Base-by-base conservation (phyloP, 116 monocot genomes). In the Thalassia testudinum region DNA sequence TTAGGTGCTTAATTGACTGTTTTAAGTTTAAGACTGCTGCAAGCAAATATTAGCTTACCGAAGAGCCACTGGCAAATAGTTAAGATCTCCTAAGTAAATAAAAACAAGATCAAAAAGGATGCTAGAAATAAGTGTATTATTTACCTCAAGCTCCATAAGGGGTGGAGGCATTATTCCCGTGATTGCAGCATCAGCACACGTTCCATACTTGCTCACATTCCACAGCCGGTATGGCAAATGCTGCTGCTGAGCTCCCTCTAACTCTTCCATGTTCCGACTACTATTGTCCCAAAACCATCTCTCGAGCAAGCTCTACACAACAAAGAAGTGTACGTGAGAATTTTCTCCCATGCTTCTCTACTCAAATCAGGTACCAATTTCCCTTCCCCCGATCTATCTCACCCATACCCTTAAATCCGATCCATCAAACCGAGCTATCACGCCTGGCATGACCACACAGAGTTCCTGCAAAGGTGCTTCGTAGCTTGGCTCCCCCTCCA, bases 81-180 rank as follows among this genome's bases (percentile, higher is more conserved):
- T n/a, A n/a, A n/a, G n/a, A n/a, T n/a, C n/a, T n/a, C n/a, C n/a
- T n/a, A n/a, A n/a, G n/a, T n/a, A n/a, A n/a, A n/a, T n/a, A n/a
- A n/a, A n/a, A n/a, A n/a, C n/a, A n/a, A n/a, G n/a, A n/a, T n/a
- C n/a, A n/a, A n/a, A n/a, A n/a, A n/a, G 10, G 30, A 34, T 5
- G 30, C 30, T 34, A 34, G 10, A 34, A 5, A 34, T 34, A 10
- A 10, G 30, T 5, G 30, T 10, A 34, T n/a, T 40, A 14, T 45
- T 20, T n/a, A 90, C 93, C 78, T 87, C 84, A 62, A 87, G 66
- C 57, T 95, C 87, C 68, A 95, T 63, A 3, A 95, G 67, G 23
- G 93, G 93, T 7, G 93, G 93, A 26, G 93, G 78, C 83, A 95
- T 95, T 45, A 95, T 55, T 21, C 93, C 84, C 7, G 78, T 70